Conservation (phyloP, 306 rosid genomes). For the Vigna reflexopilosa region DNA sequence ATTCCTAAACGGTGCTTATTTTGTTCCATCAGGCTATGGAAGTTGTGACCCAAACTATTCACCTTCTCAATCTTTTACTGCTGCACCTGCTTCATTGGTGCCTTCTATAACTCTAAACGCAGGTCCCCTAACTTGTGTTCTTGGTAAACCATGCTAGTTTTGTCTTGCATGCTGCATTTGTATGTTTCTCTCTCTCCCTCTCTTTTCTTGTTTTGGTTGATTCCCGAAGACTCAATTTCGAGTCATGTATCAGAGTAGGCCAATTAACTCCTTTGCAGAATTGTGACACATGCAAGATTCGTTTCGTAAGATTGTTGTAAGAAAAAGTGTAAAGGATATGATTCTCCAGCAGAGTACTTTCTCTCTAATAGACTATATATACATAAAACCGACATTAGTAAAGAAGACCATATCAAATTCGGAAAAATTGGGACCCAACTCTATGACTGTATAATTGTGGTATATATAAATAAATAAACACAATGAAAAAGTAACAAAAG, state of each 20-base stretch:
- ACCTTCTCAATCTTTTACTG: not conserved
- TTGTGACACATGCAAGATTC: conserved; percentile 19
- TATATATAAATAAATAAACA: conserved; percentile 38
- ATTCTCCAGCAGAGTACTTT: conserved; percentile 22
- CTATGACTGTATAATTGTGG: conserved; percentile 29
- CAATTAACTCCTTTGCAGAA: conserved; percentile 7
- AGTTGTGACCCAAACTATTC: conserved; percentile 10
- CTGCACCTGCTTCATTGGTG: conserved; percentile 46
- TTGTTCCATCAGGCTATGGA: conserved; percentile 25
- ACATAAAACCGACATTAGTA: conserved; percentile 5
- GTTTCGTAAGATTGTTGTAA: conserved; percentile 15
- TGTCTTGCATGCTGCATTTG: not conserved
- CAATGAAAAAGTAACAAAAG: conserved; percentile 30
- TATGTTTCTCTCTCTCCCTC: too few relatives aligned
- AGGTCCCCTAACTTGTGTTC: conserved; percentile 68
- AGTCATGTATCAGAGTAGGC: conserved; percentile 23
- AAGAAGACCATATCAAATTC: conserved; percentile 25
- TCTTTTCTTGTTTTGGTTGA: not conserved
- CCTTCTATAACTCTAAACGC: conserved; percentile 73
- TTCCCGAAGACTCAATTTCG: not conserved
- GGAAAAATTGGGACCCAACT: conserved; percentile 36
- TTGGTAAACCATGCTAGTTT: conserved; percentile 60
- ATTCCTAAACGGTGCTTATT: conserved; percentile 12
- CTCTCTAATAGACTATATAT: not conserved
- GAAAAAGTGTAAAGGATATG: conserved; percentile 19